A percentile compares a stretch with the other conserved stretches of the same genome.
Conservation (phyloP, 495 filamentous ascomycete species). For the Hypoxylon fragiforme region DNA sequence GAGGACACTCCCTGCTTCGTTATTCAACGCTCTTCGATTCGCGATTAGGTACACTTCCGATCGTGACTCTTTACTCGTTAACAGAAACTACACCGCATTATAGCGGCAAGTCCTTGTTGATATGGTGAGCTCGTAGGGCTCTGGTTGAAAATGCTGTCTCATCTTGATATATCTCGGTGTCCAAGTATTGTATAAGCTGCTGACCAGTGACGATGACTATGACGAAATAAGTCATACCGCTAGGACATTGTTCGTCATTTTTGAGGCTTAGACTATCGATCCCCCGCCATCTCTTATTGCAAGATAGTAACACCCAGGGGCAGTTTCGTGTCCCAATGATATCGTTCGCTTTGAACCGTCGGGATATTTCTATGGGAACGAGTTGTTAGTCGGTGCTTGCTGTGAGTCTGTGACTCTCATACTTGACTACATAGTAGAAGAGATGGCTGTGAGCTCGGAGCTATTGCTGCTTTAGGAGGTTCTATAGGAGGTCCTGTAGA, state of each 20-base stretch:
- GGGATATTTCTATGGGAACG: conserved; percentile 8
- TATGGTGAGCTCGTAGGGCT: neutral
- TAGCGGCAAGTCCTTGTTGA: neutral
- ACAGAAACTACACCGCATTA: conserved; percentile 16
- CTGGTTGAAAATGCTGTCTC: too few relatives aligned
- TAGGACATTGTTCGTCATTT: too few relatives aligned
- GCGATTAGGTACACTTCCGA: conserved; percentile 6
- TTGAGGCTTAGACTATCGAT: neutral
- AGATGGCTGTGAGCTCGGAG: too few relatives aligned
- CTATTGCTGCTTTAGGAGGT: neutral
- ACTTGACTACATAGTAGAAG: too few relatives aligned
- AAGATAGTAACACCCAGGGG: neutral
- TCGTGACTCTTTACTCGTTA: neutral
- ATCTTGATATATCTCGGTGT: too few relatives aligned
- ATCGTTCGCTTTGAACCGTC: conserved; percentile 8
- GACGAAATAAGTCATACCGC: neutral
- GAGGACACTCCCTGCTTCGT: neutral
- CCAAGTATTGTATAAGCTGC: too few relatives aligned
- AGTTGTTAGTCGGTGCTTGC: too few relatives aligned
- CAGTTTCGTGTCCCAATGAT: conserved; percentile 7
- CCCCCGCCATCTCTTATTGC: conserved; percentile 8
- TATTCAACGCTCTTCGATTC: neutral
- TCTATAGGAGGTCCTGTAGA: neutral
- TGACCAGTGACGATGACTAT: neutral
- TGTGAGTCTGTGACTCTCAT: too few relatives aligned